These are phyloP conservation scores for Tuctoria greenei DNA, from an alignment of 176 grass and related monocot species.

Conservation along the genomic window DNA sequence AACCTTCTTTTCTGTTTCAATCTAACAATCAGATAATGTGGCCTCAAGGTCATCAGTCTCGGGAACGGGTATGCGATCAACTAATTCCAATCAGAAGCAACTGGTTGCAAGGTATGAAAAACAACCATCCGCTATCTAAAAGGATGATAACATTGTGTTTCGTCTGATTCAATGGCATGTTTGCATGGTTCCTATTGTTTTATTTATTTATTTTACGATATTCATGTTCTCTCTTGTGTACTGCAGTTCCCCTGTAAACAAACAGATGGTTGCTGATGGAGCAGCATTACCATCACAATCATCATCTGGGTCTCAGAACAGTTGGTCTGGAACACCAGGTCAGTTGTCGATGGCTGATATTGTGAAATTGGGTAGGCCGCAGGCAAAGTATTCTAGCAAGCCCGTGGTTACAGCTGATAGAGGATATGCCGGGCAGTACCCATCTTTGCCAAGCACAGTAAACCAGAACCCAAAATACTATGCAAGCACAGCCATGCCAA, in stretches of 20 bases:
- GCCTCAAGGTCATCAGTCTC: conserved; percentile 49
- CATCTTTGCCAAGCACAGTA: conserved; percentile 49
- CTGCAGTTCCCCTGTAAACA: conserved; percentile 48
- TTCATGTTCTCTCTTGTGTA: conserved; percentile 41
- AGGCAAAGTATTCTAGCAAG: conserved; percentile 51
- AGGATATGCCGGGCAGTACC: conserved; percentile 65
- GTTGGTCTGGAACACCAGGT: conserved; percentile 75
- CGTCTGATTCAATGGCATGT: neutral
- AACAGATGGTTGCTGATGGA: conserved; percentile 51
- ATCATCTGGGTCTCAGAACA: conserved; percentile 65
- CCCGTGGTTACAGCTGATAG: conserved; percentile 50
- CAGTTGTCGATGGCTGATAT: conserved; percentile 94
- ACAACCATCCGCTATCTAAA: neutral
- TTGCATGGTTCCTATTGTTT: conserved; percentile 5
- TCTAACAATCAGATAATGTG: conserved; percentile 45
- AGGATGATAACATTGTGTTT: neutral
- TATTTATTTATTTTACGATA: neutral
- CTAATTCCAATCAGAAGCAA: conserved; percentile 56
- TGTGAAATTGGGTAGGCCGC: conserved; percentile 84
- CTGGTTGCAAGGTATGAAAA: conserved; percentile 55
- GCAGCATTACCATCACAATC: conserved; percentile 53
- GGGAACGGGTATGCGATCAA: conserved; percentile 49
- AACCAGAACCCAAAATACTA: conserved; percentile 55
- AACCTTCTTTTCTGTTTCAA: conserved; percentile 17
- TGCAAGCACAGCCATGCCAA: conserved; percentile 31